phyloP scores from a whole-genome alignment of 345 rosid species.

The Salix udensis region DNA sequence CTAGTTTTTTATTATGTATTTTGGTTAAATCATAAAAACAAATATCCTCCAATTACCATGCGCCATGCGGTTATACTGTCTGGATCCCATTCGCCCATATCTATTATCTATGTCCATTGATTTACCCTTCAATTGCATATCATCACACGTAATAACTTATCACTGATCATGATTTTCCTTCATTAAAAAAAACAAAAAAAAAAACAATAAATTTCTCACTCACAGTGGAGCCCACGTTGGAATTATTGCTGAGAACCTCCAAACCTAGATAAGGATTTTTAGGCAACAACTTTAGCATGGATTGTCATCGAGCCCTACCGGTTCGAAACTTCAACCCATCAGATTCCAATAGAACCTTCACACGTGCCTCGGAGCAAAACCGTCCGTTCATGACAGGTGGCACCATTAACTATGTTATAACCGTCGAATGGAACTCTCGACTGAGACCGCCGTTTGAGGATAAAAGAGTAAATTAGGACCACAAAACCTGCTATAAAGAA shows the following conservation, averaged over 20 bases:
- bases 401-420: neutral
- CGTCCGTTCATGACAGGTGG: neutral
- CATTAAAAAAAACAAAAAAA: neutral
- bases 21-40: no score
- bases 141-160: neutral
- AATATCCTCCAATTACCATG: no score
- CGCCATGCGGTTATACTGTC: no score
- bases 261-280: neutral
- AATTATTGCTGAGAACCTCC: neutral
- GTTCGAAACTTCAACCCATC: neutral
- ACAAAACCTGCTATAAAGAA: constrained; percentile 4
- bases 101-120: no score
- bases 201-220: neutral
- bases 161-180: neutral
- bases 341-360: neutral
- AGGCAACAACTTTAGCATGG: neutral
- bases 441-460: neutral
- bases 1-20: no score
- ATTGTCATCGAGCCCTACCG: no score
- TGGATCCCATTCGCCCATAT: no score
- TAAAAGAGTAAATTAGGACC: neutral
- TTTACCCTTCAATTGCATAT: no score
- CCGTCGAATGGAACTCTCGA: constrained; percentile 2
- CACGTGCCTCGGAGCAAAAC: neutral
- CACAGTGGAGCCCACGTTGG: neutral